phyloP scores from a whole-genome alignment of 2,329 filamentous ascomycete genomes.

The Chrysosphaeria jannelii region DNA sequence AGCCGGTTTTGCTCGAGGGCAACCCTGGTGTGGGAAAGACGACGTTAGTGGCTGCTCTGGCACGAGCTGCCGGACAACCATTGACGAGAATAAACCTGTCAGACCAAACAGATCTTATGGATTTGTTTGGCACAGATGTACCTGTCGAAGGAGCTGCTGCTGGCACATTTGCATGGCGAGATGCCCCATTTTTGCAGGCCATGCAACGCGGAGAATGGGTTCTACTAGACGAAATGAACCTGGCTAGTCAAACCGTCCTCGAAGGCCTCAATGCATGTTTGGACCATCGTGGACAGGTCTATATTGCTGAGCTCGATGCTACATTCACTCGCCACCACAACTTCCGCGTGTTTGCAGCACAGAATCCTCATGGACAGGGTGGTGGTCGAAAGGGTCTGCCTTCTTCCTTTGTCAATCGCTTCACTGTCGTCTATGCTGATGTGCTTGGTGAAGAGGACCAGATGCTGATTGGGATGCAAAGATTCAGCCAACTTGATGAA shows the following conservation, averaged over 20 bases:
- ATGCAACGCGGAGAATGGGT: conserved; percentile 98
- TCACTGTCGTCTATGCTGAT: conserved; percentile 92
- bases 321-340: conserved; percentile 70
- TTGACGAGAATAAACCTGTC: conserved; percentile 89
- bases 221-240: conserved; percentile 90
- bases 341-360: conserved; percentile 86
- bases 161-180: conserved; percentile 80
- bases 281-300: conserved; percentile 86
- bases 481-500: conserved; percentile 33
- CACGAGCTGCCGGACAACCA: conserved; percentile 47
- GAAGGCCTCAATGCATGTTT: conserved; percentile 91
- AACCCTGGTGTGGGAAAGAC: conserved; percentile 98
- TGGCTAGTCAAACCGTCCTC: conserved; percentile 85
- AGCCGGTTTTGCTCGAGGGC: conserved; percentile 82
- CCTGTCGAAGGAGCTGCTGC: conserved; percentile 78
- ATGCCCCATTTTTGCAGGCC: conserved; percentile 79
- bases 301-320: conserved; percentile 81
- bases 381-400: conserved; percentile 85
- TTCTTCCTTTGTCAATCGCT: conserved; percentile 89
- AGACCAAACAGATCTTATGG: conserved; percentile 92
- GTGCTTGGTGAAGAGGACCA: conserved; percentile 60
- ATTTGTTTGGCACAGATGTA: conserved; percentile 87
- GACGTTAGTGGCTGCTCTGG: conserved; percentile 62
- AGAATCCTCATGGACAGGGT: conserved; percentile 93
- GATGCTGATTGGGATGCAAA: conserved; percentile 47